A percentile compares a stretch with the other conserved stretches of the same genome.
Evolutionary conservation across 2,329 filamentous ascomycete genomes (phyloP).

Genomic region (Penicillium brasilianum): DNA sequence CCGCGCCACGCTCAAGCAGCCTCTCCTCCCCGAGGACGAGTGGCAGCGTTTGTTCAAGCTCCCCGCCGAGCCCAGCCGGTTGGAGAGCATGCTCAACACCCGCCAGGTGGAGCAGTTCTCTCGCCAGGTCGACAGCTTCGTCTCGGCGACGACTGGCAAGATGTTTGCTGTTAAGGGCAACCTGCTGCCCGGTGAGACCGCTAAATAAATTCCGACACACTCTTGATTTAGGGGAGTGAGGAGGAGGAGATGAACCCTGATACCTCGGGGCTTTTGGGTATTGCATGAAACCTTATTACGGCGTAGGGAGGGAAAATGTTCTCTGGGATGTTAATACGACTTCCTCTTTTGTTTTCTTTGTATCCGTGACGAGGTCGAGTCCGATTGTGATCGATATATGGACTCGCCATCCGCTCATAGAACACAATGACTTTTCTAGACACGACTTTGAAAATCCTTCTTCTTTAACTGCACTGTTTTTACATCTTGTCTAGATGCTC

Average conservation of each 20-base stretch:
- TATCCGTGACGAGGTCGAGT: conserved; percentile 39
- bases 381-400: conserved; percentile 24
- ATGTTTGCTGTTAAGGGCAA: conserved; percentile 93
- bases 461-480: neutral
- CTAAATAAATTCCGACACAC: conserved; percentile 34
- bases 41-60: conserved; percentile 99
- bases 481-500: neutral
- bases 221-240: neutral
- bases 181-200: conserved; percentile 61
- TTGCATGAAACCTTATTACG: conserved; percentile 49
- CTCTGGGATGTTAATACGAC: conserved; percentile 47
- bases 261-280: conserved; percentile 38
- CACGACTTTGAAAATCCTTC: conserved; percentile 14
- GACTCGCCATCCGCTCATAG: conserved; percentile 31
- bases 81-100: conserved; percentile 93
- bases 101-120: conserved; percentile 98
- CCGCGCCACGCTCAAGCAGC: conserved; percentile 83
- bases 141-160: conserved; percentile 87
- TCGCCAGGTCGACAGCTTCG: conserved; percentile 95
- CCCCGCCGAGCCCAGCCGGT: conserved; percentile 86
- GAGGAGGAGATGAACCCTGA: conserved; percentile 20
- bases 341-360: conserved; percentile 41
- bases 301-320: conserved; percentile 50
- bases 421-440: conserved; percentile 28
- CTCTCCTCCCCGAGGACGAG: conserved; percentile 90